Evolutionary conservation across 176 grass and related monocot genomes (phyloP), one percentile per base, ranked within the genome.

Genomic region (Juncus effusus): DNA sequence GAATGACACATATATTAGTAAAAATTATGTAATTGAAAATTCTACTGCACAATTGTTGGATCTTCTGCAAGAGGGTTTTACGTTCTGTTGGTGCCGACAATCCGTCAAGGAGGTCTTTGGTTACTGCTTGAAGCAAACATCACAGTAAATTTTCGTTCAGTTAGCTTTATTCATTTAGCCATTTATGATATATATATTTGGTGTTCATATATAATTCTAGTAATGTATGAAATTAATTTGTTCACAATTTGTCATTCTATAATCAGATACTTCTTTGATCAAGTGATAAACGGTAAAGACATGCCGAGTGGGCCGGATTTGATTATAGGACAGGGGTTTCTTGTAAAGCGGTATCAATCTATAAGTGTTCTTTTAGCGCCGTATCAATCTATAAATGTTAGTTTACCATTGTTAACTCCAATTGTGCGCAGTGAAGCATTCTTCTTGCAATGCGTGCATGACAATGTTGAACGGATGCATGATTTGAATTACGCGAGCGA

Each of bases 401-500:
- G 7, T 45, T 67, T 67, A 42, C 64, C 64, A n/a, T 36, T 67
- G 44, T 50, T 67, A 67, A 50, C 42, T 67, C 45, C 45, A 54
- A n/a, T 67, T 51, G 39, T 50, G 3, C 47, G 51, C 7, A 67
- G 16, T 4, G 64, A 67, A 40, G 10, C 51, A 16, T 53, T 54
- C 36, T 67, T 67, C 44, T 38, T 67, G 42, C 7, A 67, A 67
- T 67, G 63, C 63, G 50, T 67, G 64, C 41, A 16, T 65, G n/a
- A 11, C 41, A 65, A 65, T 65, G 40, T 47, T 10, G 5, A 16
- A 15, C 40, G 5, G 3, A 16, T 65, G 39, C 41, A 9, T 44
- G 3, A 2, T 40, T 16, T 47, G 4, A 3, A 36, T 8, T 65
- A 65, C 38, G 14, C 49, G 19, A 47, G 35, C 11, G 4, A 44